Conservation (phyloP, 768 basidiomycete genomes). For the Cyclocybe aegerita region DNA sequence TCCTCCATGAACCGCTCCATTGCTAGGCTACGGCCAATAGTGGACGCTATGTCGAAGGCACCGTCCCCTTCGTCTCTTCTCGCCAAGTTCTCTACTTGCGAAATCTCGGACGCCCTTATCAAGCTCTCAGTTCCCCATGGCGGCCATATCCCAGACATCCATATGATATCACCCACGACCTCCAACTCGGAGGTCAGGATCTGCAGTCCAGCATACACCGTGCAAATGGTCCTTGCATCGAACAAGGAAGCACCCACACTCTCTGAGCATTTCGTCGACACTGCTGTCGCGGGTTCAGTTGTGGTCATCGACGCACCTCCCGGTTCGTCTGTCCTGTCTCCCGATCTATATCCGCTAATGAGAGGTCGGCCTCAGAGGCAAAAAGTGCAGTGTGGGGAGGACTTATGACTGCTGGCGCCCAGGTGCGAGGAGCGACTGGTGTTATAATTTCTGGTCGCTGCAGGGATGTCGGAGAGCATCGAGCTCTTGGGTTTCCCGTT, state of each 20-base stretch:
- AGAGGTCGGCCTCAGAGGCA: slow-evolving; percentile 39
- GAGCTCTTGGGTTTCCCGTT: slow-evolving; percentile 69
- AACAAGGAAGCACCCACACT: slow-evolving; percentile 64
- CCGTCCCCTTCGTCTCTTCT: slow-evolving; percentile 19
- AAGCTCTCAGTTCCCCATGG: slow-evolving; percentile 73
- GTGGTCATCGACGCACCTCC: slow-evolving; percentile 76
- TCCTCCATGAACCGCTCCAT: slow-evolving; percentile 15
- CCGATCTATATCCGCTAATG: slow-evolving; percentile 18
- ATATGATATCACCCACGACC: slow-evolving; percentile 48
- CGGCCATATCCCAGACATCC: slow-evolving; percentile 80
- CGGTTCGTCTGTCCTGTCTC: slow-evolving; percentile 39
- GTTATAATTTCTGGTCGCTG: slow-evolving; percentile 85
- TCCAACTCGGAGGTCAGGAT: slow-evolving; percentile 30
- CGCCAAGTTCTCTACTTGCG: slow-evolving; percentile 63
- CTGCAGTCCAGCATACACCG: slow-evolving; percentile 86
- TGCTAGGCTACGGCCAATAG: slow-evolving; percentile 12
- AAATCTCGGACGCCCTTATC: slow-evolving; percentile 86
- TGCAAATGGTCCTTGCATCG: slow-evolving; percentile 69
- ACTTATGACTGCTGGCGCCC: slow-evolving; percentile 85
- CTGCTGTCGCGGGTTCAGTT: slow-evolving; percentile 59
- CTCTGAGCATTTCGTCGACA: slow-evolving; percentile 80
- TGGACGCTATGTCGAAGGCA: slow-evolving; percentile 13
- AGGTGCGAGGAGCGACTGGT: slow-evolving; percentile 65
- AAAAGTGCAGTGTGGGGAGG: slow-evolving; percentile 93
- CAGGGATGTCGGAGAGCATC: slow-evolving; percentile 81